Evolutionary conservation across 352 stramenopile species (phyloP).

Genomic region (Globisporangium sylvaticum): DNA sequence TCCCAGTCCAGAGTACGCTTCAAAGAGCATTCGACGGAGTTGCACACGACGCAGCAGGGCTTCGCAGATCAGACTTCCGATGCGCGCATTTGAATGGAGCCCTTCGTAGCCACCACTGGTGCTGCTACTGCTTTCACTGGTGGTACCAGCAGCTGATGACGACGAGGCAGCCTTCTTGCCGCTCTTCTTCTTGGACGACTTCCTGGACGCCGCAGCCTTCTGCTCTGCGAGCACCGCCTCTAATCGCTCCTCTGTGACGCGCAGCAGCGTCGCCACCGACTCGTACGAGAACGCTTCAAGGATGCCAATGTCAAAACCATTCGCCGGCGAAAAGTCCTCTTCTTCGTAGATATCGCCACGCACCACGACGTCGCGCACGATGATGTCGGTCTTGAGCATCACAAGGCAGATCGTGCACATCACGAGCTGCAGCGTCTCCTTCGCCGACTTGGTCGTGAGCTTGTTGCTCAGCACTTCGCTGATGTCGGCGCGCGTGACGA

Average conservation of each 20-base stretch:
- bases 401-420: constrained; percentile 67
- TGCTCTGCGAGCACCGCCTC: constrained; percentile 38
- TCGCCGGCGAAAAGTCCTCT: constrained; percentile 90
- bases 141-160: not conserved
- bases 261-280: constrained; percentile 35
- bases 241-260: constrained; percentile 43
- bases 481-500: constrained; percentile 23
- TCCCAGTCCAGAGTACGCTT: constrained; percentile 40
- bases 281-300: constrained; percentile 39
- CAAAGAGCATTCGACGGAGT: constrained; percentile 43
- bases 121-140: constrained; percentile 1
- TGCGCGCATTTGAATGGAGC: constrained; percentile 46
- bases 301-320: constrained; percentile 52
- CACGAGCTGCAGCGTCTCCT: constrained; percentile 64
- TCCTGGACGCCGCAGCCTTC: constrained; percentile 32
- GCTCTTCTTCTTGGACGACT: constrained; percentile 69
- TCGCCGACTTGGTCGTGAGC: constrained; percentile 24
- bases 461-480: constrained; percentile 25
- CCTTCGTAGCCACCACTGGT: constrained; percentile 25
- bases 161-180: constrained; percentile 28
- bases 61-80: constrained; percentile 54
- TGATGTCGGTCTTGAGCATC: constrained; percentile 69
- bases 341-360: constrained; percentile 96
- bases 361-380: constrained; percentile 81
- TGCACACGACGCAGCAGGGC: constrained; percentile 56